Percentiles rank a stretch among this genome's conserved stretches.
Conservation (phyloP, 805 yeast genomes). For the Metschnikowia chrysomelidarum region DNA sequence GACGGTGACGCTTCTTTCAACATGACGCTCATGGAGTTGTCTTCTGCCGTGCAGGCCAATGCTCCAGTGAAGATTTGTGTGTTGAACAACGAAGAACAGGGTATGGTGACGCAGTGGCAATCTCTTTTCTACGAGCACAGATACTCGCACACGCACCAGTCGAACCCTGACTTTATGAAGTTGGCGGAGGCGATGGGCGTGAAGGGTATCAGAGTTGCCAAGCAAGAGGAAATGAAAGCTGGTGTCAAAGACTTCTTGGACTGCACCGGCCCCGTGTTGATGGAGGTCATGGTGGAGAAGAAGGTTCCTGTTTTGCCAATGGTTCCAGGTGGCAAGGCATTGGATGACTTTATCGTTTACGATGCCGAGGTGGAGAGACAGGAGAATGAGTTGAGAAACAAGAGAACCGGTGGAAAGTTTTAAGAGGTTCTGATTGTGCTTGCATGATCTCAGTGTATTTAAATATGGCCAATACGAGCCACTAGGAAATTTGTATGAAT, state of each 20-base stretch:
- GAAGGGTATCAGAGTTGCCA: constrained; percentile 71
- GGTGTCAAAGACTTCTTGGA: constrained; percentile 65
- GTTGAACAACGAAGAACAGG: constrained; percentile 97
- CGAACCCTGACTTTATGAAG: constrained; percentile 90
- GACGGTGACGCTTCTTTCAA: constrained; percentile 99
- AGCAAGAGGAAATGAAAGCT: constrained; percentile 56
- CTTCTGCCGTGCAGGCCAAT: constrained; percentile 90
- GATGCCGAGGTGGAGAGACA: constrained; percentile 79
- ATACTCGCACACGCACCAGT: constrained; percentile 96
- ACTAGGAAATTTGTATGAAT: no score
- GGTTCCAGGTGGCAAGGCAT: constrained; percentile 95
- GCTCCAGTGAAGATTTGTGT: constrained; percentile 89
- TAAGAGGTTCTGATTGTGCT: constrained; percentile 22
- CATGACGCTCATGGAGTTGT: constrained; percentile 92
- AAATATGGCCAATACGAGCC: no score
- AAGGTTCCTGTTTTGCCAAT: constrained; percentile 96
- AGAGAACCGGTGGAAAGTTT: constrained; percentile 74
- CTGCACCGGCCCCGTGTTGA: constrained; percentile 76
- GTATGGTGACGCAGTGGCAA: constrained; percentile 99
- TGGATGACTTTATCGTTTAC: constrained; percentile 87
- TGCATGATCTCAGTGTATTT: background rate
- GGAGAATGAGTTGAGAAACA: constrained; percentile 61
- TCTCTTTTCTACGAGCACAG: constrained; percentile 94
- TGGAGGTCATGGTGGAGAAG: constrained; percentile 89
- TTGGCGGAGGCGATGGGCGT: constrained; percentile 94